A percentile compares a stretch with the other conserved stretches of the same genome.
These are phyloP conservation scores for Suillus subluteus DNA, from an alignment of 768 basidiomycete genomes.

Conservation along the genomic window DNA sequence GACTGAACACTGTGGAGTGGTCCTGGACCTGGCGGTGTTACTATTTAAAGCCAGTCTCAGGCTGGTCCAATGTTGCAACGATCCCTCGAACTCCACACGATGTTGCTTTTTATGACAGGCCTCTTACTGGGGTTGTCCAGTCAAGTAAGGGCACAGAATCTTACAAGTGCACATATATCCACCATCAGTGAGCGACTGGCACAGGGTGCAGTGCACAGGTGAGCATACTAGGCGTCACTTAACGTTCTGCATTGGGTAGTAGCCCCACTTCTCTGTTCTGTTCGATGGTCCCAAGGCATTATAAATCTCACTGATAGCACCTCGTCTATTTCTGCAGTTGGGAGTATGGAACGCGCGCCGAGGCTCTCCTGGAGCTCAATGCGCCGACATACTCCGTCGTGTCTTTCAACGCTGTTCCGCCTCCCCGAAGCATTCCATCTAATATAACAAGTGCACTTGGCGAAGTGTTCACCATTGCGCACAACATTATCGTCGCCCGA, in stretches of 20 bases:
- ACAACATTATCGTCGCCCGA: slow-evolving; percentile 51
- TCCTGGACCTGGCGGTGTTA: neutral
- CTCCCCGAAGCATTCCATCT: slow-evolving; percentile 27
- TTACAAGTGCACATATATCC: slow-evolving; percentile 40
- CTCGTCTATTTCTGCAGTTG: slow-evolving; percentile 39
- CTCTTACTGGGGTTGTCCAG: slow-evolving; percentile 2
- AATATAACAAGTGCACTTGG: slow-evolving; percentile 39
- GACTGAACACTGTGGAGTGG: neutral
- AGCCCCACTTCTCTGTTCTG: neutral
- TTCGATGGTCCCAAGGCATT: neutral
- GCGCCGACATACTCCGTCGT: slow-evolving; percentile 50
- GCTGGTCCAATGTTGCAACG: neutral
- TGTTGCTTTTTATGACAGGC: slow-evolving; percentile 12
- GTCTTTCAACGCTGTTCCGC: slow-evolving; percentile 30
- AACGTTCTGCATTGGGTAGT: neutral
- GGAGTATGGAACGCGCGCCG: slow-evolving; percentile 55
- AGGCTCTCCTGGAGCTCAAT: slow-evolving; percentile 55
- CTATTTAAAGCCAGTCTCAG: slow-evolving; percentile 11
- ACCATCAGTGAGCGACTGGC: slow-evolving; percentile 41
- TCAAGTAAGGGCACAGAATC: slow-evolving; percentile 34
- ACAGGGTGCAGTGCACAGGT: slow-evolving; percentile 47
- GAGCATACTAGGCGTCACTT: slow-evolving; percentile 13
- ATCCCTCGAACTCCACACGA: no score
- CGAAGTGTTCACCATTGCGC: slow-evolving; percentile 61
- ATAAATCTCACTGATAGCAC: neutral